phyloP scores from a whole-genome alignment of 148 eudicot genomes.

The Dysphania ambrosioides region DNA sequence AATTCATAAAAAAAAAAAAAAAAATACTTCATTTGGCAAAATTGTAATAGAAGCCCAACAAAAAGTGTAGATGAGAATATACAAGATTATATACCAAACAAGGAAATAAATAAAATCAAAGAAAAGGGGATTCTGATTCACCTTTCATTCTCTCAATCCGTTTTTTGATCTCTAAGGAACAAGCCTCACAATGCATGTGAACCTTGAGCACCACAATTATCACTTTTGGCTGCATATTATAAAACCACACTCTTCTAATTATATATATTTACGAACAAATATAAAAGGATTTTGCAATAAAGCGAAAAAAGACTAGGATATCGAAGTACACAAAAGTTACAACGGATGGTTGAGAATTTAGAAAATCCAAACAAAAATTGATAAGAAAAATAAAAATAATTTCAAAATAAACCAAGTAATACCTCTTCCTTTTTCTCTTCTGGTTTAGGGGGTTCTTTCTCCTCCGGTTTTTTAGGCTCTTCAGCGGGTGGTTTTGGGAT shows the following conservation, averaged over 20 bases:
- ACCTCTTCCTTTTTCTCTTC: slow-evolving; percentile 80
- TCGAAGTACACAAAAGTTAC: slow-evolving; percentile 9
- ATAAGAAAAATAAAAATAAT: not conserved
- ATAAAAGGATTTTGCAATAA: too few species aligned
- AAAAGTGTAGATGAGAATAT: not conserved
- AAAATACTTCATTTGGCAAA: slow-evolving; percentile 4
- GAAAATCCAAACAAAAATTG: not conserved
- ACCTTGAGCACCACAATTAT: slow-evolving; percentile 73
- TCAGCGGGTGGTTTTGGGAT: slow-evolving; percentile 48
- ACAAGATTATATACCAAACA: not conserved
- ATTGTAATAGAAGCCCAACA: not conserved
- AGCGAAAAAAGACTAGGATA: not conserved
- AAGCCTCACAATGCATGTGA: slow-evolving; percentile 98
- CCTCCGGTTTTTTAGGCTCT: slow-evolving; percentile 46
- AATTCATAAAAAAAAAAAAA: slow-evolving; percentile 11
- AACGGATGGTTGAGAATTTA: not conserved
- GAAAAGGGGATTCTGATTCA: slow-evolving; percentile 23
- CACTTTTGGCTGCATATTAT: slow-evolving; percentile 49
- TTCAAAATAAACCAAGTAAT: not conserved
- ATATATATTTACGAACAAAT: not conserved
- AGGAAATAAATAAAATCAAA: slow-evolving; percentile 5
- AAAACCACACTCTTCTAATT: not conserved
- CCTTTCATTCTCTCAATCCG: slow-evolving; percentile 85
- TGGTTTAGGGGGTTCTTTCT: slow-evolving; percentile 43
- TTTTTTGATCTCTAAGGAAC: slow-evolving; percentile 79